Evolutionary conservation across 441 rosid species (phyloP), one percentile per base, ranked within the genome.

Genomic region (Viola pubescens): DNA sequence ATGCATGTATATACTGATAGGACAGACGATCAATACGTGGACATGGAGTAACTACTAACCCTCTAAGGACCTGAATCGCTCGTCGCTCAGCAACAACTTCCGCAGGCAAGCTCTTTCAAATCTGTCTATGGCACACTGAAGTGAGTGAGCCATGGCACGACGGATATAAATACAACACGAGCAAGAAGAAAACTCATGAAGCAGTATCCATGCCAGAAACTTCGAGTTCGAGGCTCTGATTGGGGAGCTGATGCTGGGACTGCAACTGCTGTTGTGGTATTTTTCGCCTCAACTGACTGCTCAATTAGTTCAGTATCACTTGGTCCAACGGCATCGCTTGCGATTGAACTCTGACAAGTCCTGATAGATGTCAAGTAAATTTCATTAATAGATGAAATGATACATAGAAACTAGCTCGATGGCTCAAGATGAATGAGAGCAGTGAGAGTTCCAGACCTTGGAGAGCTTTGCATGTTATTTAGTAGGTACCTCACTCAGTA

Each of bases 261-360:
- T 3, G 65, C 46, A 5, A 16, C 59, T 0, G 48, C 42, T 14
- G 75, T 39, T n/a, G 52, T 59, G 26, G 26, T 19, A 49, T 52
- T 65, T 52, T 44, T 74, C 19, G 42, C 48, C 62, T 75, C 87
- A 40, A 37, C 64, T 4, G 62, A 54, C 43, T 65, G 77, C 59
- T 69, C 77, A 6, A 62, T 19, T 0, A 50, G 13, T 57, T 68
- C 83, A 1, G 34, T 61, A 53, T 77, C 82, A 48, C 37, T 63
- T 50, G 67, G 56, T 50, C 72, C 72, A 9, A 71, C 76, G 48
- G 78, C 77, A 65, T 82, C 80, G 44, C 59, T 72, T 10, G 80
- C 90, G 13, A 73, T 52, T 0, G 84, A 78, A 48, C 82, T 82
- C 83, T 84, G 87, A 56, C 90, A 94, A 13, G 78, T 79, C 90